These are phyloP conservation scores for Chrysanthemum seticuspe DNA, from an alignment of 129 eudicot species.

Conservation along the genomic window DNA sequence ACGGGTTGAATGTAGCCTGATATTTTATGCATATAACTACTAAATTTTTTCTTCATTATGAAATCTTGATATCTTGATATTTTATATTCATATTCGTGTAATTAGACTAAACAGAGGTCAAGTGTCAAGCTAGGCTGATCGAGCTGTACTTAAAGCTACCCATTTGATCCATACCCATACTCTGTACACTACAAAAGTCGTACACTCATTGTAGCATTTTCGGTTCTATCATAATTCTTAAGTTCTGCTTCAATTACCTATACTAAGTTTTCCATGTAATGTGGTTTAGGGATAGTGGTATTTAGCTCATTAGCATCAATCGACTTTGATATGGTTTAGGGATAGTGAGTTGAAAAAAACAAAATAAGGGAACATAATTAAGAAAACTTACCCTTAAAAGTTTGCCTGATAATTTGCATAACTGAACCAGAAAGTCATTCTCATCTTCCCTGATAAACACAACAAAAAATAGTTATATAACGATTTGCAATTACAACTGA, in stretches of 20 bases:
- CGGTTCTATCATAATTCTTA: neutral
- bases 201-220: neutral
- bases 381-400: constrained; percentile 58
- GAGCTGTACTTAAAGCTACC: too few relatives aligned
- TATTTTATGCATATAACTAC: too few relatives aligned
- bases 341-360: neutral
- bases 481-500: neutral
- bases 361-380: neutral
- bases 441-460: constrained; percentile 74
- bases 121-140: too few relatives aligned
- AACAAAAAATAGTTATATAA: constrained; percentile 7
- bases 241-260: neutral
- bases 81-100: too few relatives aligned
- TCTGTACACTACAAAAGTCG: too few relatives aligned
- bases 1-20: too few relatives aligned
- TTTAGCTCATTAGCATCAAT: neutral
- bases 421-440: constrained; percentile 80
- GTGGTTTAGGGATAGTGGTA: neutral
- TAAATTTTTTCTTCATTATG: too few relatives aligned
- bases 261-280: neutral
- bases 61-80: too few relatives aligned
- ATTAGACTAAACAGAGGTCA: too few relatives aligned
- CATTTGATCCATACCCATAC: too few relatives aligned
- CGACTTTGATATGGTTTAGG: neutral
- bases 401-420: constrained; percentile 83